Evolutionary conservation across 352 stramenopile genomes (phyloP).

Genomic region (Phytophthora sojae): DNA sequence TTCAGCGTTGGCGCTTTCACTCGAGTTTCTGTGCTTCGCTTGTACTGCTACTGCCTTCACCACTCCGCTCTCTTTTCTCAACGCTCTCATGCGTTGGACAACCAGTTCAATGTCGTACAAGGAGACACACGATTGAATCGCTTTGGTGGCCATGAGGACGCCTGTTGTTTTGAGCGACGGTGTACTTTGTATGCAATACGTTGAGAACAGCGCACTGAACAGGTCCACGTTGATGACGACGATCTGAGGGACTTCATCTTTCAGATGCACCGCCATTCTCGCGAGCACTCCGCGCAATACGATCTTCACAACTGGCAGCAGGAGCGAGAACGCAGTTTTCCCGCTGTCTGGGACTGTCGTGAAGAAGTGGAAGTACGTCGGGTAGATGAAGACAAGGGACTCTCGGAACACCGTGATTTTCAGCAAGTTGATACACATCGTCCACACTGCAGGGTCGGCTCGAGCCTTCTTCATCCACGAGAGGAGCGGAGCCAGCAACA

Average conservation of each 20-base stretch:
- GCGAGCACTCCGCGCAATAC: constrained; percentile 20
- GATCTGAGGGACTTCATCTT: constrained; percentile 15
- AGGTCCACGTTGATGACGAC: constrained; percentile 48
- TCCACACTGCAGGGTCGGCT: constrained; percentile 1
- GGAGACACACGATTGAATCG: constrained; percentile 7
- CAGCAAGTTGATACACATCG: constrained; percentile 3
- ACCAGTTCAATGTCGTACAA: constrained; percentile 5
- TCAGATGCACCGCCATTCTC: constrained; percentile 9
- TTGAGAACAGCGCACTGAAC: constrained; percentile 44
- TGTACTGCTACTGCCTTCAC: background rate
- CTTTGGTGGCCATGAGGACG: constrained; percentile 2
- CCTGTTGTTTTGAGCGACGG: constrained; percentile 29
- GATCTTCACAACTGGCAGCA: constrained; percentile 37
- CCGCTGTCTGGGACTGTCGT: constrained; percentile 1
- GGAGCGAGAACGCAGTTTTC: constrained; percentile 28
- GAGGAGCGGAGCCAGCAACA: constrained; percentile 4
- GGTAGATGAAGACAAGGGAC: constrained; percentile 28
- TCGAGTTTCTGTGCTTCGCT: background rate
- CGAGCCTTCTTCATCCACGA: constrained; percentile 5
- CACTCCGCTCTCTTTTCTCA: background rate
- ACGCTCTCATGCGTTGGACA: background rate
- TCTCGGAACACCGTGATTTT: constrained; percentile 14
- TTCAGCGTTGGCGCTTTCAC: background rate
- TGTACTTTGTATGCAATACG: constrained; percentile 45
- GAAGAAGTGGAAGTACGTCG: constrained; percentile 32